phyloP scores from a whole-genome alignment of 78 protist genomes.

The Guillardia theta region DNA sequence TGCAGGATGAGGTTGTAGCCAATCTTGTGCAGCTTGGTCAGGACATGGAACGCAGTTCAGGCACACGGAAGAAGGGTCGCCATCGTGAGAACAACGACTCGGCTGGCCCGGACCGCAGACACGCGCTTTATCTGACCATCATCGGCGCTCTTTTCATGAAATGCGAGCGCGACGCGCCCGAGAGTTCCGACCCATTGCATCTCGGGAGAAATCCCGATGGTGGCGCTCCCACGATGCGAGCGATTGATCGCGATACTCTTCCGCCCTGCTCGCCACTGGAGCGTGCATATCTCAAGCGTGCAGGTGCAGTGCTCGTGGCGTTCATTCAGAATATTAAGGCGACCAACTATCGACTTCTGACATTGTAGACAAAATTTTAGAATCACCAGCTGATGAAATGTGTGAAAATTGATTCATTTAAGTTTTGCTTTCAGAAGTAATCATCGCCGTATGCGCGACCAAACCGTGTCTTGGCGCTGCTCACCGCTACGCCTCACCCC shows the following conservation, averaged over 20 bases:
- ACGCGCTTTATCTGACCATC: background rate
- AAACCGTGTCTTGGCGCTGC: too few relatives aligned
- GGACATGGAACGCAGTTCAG: background rate
- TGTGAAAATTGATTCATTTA: too few relatives aligned
- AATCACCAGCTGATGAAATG: too few relatives aligned
- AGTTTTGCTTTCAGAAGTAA: too few relatives aligned
- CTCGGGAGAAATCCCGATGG: too few relatives aligned
- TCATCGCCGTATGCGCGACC: too few relatives aligned
- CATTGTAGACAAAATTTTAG: background rate
- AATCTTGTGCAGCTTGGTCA: background rate
- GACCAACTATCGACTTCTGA: background rate
- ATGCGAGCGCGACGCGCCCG: constrained; percentile 8
- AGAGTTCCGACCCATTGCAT: background rate
- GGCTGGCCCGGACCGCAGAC: background rate
- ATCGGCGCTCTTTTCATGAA: background rate
- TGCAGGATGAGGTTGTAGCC: background rate
- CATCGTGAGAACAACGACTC: background rate
- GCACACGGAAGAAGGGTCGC: background rate
- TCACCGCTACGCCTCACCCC: too few relatives aligned
- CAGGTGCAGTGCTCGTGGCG: background rate
- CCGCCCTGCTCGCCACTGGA: background rate
- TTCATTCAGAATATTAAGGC: background rate
- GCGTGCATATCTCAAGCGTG: background rate
- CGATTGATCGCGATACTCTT: background rate
- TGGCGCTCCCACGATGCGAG: background rate